phyloP scores from a whole-genome alignment of 257 asterid species.

The Nyctanthes arbortristis region DNA sequence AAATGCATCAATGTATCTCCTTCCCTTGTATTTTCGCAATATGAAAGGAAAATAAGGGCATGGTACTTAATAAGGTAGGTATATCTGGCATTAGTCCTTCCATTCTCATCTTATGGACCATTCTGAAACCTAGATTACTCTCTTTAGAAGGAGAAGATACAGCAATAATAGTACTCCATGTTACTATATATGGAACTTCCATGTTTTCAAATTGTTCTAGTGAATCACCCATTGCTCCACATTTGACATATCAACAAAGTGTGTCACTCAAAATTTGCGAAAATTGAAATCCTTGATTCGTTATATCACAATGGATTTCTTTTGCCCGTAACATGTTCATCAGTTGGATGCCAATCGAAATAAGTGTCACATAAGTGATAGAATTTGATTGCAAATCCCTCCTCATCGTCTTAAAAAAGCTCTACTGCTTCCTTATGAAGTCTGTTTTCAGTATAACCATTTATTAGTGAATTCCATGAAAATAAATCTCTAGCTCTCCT shows the following conservation, averaged over 20 bases:
- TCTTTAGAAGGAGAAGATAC: slow-evolving; percentile 58
- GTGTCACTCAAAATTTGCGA: slow-evolving; percentile 61
- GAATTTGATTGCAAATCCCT: slow-evolving; percentile 52
- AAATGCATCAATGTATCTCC: slow-evolving; percentile 74
- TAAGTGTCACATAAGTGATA: slow-evolving; percentile 57
- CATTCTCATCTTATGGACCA: slow-evolving; percentile 67
- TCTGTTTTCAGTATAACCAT: slow-evolving; percentile 51
- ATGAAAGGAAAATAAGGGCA: slow-evolving; percentile 70
- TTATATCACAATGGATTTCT: slow-evolving; percentile 59
- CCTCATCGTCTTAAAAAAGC: slow-evolving; percentile 58
- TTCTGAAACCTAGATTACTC: slow-evolving; percentile 56
- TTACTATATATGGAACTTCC: slow-evolving; percentile 56
- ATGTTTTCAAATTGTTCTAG: slow-evolving; percentile 67
- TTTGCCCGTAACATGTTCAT: slow-evolving; percentile 33
- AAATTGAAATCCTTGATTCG: slow-evolving; percentile 63
- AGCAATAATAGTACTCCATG: slow-evolving; percentile 80
- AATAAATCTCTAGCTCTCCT: slow-evolving; percentile 65
- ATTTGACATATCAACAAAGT: slow-evolving; percentile 75
- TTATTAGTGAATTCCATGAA: slow-evolving; percentile 78
- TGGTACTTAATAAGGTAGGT: slow-evolving; percentile 56
- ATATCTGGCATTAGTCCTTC: slow-evolving; percentile 60
- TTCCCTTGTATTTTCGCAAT: slow-evolving; percentile 78
- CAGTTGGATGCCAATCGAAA: slow-evolving; percentile 49
- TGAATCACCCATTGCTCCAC: slow-evolving; percentile 56
- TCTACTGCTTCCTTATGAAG: slow-evolving; percentile 54